Evolutionary conservation across 2,329 filamentous ascomycete species (phyloP).

Genomic region (Trichoderma cornu-damae): DNA sequence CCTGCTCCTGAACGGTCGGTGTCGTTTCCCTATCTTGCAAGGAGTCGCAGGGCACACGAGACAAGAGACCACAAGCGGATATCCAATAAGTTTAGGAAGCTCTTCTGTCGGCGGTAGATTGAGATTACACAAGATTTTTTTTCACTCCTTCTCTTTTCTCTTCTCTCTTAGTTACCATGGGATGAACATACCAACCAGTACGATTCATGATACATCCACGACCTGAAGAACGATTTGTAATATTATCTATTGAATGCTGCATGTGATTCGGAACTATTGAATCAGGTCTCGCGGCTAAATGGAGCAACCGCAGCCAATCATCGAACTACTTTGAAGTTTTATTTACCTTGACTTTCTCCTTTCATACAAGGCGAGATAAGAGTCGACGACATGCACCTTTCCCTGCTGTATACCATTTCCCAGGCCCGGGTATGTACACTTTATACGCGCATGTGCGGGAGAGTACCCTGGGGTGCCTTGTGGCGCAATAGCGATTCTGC

Average conservation of each 20-base stretch:
- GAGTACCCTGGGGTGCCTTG: not conserved
- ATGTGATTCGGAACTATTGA: not conserved
- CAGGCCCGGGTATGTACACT: not conserved
- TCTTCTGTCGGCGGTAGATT: not conserved
- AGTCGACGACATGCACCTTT: not conserved
- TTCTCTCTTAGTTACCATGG: too few relatives aligned
- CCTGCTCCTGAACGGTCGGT: not conserved
- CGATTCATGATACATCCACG: not conserved
- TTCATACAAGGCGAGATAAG: not conserved
- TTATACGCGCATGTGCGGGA: not conserved
- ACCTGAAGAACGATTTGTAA: not conserved
- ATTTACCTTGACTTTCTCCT: not conserved
- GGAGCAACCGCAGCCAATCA: not conserved
- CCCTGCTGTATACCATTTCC: not conserved
- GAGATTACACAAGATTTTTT: too few relatives aligned
- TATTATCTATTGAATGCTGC: not conserved
- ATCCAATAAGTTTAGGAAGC: not conserved
- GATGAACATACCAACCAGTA: too few relatives aligned
- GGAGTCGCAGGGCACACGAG: not conserved
- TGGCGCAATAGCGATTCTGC: not conserved
- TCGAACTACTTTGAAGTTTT: not conserved
- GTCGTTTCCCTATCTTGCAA: not conserved
- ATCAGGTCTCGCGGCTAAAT: not conserved
- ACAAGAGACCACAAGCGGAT: not conserved
- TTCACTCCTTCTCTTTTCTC: too few relatives aligned